These are phyloP conservation scores for Metarhizium guizhouense DNA, from an alignment of 2,329 filamentous ascomycete genomes.

Conservation along the genomic window DNA sequence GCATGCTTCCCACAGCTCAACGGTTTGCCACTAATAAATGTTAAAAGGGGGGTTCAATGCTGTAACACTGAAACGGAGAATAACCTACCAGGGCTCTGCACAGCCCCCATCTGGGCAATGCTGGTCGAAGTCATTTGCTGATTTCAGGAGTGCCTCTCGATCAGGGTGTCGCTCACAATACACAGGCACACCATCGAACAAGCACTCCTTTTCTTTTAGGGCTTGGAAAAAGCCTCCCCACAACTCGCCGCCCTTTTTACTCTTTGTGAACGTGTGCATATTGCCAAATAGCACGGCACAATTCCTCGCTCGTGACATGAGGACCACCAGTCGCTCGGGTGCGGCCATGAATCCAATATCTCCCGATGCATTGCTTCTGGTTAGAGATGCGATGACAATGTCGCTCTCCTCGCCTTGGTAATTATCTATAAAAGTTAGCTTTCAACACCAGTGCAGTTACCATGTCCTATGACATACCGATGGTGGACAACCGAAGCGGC, in stretches of 20 bases:
- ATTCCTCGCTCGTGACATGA: conserved; percentile 58
- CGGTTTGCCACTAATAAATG: conserved; percentile 28
- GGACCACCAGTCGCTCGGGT: conserved; percentile 59
- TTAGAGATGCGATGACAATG: conserved; percentile 60
- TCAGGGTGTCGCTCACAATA: conserved; percentile 51
- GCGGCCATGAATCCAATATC: conserved; percentile 65
- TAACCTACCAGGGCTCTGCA: conserved; percentile 47
- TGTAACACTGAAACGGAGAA: neutral
- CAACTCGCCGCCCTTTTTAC: conserved; percentile 28
- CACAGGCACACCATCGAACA: conserved; percentile 54
- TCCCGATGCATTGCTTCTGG: conserved; percentile 51
- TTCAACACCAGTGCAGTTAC: neutral
- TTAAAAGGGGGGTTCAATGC: conserved; percentile 3
- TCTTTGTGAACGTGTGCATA: conserved; percentile 53
- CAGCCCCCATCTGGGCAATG: conserved; percentile 65
- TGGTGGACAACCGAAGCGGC: conserved; percentile 55
- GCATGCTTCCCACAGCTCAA: conserved; percentile 50
- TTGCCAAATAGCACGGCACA: conserved; percentile 64
- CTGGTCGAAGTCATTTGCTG: conserved; percentile 48
- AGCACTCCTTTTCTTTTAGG: conserved; percentile 38
- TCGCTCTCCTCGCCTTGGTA: conserved; percentile 73
- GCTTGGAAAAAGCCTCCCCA: conserved; percentile 52
- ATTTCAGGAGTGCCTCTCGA: conserved; percentile 33
- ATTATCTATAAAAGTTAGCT: conserved; percentile 45
- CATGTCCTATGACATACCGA: conserved; percentile 40